phyloP scores from a whole-genome alignment of 495 filamentous ascomycete genomes.

The Neurospora sp. region DNA sequence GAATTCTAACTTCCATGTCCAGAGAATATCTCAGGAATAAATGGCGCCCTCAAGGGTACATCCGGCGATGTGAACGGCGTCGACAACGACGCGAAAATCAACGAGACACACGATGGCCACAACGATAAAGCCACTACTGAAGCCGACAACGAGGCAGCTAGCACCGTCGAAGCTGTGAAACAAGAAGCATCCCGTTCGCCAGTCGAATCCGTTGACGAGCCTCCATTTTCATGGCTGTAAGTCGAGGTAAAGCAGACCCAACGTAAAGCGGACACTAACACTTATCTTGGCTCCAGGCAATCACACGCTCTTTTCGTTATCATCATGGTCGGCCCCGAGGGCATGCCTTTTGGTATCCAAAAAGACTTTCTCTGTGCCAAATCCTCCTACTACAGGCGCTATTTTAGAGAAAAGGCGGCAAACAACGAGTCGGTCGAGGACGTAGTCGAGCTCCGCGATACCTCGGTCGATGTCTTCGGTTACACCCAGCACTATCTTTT shows the following conservation, averaged over 20 bases:
- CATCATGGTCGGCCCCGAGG: conserved; percentile 38
- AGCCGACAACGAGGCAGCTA: not conserved
- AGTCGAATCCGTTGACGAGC: not conserved
- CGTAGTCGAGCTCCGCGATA: conserved; percentile 36
- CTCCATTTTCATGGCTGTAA: conserved; percentile 27
- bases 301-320: conserved; percentile 45
- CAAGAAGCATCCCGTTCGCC: not conserved
- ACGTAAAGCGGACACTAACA: conserved; percentile 1
- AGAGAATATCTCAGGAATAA: not conserved
- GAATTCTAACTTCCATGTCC: not conserved
- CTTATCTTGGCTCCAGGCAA: conserved; percentile 19
- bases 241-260: not conserved
- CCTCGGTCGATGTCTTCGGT: conserved; percentile 36
- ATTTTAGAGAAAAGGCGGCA: conserved; percentile 27
- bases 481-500: conserved; percentile 43
- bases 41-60: not conserved
- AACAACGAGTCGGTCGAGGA: conserved; percentile 27
- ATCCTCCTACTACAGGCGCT: conserved; percentile 33
- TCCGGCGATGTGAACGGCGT: not conserved
- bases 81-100: not conserved
- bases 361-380: conserved; percentile 43
- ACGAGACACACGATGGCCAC: not conserved
- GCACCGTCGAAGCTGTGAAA: not conserved
- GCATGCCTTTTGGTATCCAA: conserved; percentile 42
- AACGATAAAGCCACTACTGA: not conserved